Conservation (phyloP, 208 protist genomes). For the Trypanosoma theileri region DNA sequence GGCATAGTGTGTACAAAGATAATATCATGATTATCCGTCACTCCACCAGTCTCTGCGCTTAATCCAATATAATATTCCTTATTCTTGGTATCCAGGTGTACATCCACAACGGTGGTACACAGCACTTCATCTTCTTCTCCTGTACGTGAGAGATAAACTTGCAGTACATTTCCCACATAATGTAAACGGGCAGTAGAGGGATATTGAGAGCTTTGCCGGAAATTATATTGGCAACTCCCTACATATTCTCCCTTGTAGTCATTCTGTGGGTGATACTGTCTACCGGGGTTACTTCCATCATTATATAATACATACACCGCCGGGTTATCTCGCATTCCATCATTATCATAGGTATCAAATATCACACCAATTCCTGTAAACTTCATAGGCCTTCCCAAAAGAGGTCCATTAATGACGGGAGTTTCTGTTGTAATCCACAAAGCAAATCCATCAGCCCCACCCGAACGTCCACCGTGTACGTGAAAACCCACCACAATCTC, state of each 20-base stretch:
- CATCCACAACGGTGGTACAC: constrained; percentile 44
- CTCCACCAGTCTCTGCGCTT: constrained; percentile 60
- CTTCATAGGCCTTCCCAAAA: constrained; percentile 58
- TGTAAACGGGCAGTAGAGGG: constrained; percentile 54
- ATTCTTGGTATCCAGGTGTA: constrained; percentile 34
- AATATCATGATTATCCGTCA: constrained; percentile 73
- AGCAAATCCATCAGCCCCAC: constrained; percentile 74
- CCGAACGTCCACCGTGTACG: constrained; percentile 28
- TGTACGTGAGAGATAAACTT: constrained; percentile 46
- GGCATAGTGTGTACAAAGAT: constrained; percentile 68
- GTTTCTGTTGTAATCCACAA: constrained; percentile 64
- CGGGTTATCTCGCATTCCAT: constrained; percentile 75
- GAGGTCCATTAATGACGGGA: constrained; percentile 37
- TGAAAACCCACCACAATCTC: constrained; percentile 85
- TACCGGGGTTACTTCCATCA: constrained; percentile 12
- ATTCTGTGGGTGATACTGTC: constrained; percentile 38
- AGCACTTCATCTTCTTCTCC: constrained; percentile 43
- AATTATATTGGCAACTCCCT: constrained; percentile 62
- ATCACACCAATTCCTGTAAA: constrained; percentile 84
- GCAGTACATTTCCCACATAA: constrained; percentile 42
- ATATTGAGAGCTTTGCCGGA: constrained; percentile 31
- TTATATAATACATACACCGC: constrained; percentile 68
- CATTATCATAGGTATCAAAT: constrained; percentile 92
- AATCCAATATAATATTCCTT: constrained; percentile 63
- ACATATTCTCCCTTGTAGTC: constrained; percentile 62